Evolutionary conservation across 495 filamentous ascomycete genomes (phyloP).

Genomic region (Aspergillus wentii): DNA sequence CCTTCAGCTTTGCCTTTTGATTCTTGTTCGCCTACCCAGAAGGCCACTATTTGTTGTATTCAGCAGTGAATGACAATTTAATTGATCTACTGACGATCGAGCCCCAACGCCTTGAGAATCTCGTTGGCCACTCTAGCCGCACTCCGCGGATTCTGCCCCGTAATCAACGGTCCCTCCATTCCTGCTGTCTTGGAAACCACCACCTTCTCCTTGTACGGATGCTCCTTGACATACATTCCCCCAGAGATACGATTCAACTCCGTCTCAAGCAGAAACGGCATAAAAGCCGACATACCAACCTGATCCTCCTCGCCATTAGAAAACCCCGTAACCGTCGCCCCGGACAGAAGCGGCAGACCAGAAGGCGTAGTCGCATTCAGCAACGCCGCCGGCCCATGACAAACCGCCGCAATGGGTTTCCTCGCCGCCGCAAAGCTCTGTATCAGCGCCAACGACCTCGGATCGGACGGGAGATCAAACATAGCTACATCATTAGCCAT

Average conservation of each 20-base stretch:
- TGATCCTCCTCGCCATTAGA: slow-evolving; percentile 55
- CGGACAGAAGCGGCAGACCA: slow-evolving; percentile 41
- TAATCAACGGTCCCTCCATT: slow-evolving; percentile 47
- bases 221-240: slow-evolving; percentile 45
- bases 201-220: slow-evolving; percentile 44
- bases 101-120: slow-evolving; percentile 11
- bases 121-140: slow-evolving; percentile 45
- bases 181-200: slow-evolving; percentile 34
- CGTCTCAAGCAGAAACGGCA: slow-evolving; percentile 57
- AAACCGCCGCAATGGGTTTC: slow-evolving; percentile 55
- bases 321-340: slow-evolving; percentile 51
- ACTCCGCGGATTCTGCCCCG: slow-evolving; percentile 62
- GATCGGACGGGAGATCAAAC: slow-evolving; percentile 51
- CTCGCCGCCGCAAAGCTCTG: slow-evolving; percentile 46
- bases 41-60: too few relatives aligned
- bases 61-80: too few relatives aligned
- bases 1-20: too few relatives aligned
- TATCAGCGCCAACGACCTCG: slow-evolving; percentile 41
- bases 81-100: neutral
- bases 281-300: slow-evolving; percentile 25
- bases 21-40: too few relatives aligned
- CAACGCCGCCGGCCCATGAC: slow-evolving; percentile 55
- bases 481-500: slow-evolving; percentile 36
- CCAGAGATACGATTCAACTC: slow-evolving; percentile 39
- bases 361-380: slow-evolving; percentile 42